Conservation (phyloP, 306 rosid species). For the Pachyrhizus erosus region DNA sequence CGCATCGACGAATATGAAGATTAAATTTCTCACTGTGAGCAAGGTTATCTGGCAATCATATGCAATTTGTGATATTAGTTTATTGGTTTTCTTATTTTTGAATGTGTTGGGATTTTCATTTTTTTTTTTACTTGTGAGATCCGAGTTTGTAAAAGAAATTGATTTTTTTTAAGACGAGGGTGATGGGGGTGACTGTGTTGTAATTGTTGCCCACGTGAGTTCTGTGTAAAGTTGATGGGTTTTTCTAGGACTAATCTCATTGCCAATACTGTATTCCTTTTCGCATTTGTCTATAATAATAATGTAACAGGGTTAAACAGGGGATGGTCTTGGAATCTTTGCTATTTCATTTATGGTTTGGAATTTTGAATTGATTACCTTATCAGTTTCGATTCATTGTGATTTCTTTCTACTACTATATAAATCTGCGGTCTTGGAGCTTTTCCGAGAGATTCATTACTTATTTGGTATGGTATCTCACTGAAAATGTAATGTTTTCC, state of each 20-base stretch:
- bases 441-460: neutral
- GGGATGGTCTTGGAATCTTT: slow-evolving; percentile 35
- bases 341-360: neutral
- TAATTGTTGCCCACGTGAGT: slow-evolving; percentile 45
- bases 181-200: slow-evolving; percentile 25
- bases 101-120: slow-evolving; percentile 35
- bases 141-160: neutral
- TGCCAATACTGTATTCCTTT: slow-evolving; percentile 30
- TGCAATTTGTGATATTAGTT: neutral
- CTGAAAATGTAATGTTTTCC: neutral
- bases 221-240: slow-evolving; percentile 43
- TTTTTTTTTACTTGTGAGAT: neutral
- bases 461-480: slow-evolving; percentile 27
- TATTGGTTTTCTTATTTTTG: slow-evolving; percentile 25
- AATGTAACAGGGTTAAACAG: slow-evolving; percentile 31
- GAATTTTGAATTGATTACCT: slow-evolving; percentile 21
- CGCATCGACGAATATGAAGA: too few relatives aligned
- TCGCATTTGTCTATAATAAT: slow-evolving; percentile 29
- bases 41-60: neutral
- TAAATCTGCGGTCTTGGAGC: slow-evolving; percentile 18
- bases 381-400: slow-evolving; percentile 13
- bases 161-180: neutral
- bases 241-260: slow-evolving; percentile 48
- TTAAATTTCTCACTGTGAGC: too few relatives aligned
- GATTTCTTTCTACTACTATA: slow-evolving; percentile 31